Conservation (phyloP, 331 rosid genomes). For the Arachis monticola region DNA sequence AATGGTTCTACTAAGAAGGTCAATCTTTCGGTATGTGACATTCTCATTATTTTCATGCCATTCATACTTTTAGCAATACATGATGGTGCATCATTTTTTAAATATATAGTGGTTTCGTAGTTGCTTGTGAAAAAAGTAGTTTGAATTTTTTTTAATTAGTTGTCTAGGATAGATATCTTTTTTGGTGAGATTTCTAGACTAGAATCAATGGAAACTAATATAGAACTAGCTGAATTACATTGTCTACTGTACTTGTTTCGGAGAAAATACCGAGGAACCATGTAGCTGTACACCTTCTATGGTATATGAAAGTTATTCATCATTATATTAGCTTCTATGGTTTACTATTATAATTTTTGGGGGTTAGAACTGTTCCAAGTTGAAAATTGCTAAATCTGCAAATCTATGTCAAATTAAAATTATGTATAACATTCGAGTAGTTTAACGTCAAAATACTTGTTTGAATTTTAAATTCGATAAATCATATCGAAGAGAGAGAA, state of each 20-base stretch:
- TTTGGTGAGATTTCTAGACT: too few relatives aligned
- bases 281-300: background rate
- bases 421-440: background rate
- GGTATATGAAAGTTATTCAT: background rate
- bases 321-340: background rate
- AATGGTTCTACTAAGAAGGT: constrained; percentile 61
- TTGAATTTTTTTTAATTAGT: background rate
- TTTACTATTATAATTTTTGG: background rate
- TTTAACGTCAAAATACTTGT: background rate
- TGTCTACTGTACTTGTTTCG: too few relatives aligned
- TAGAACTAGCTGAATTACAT: too few relatives aligned
- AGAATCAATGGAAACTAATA: too few relatives aligned
- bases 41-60: background rate
- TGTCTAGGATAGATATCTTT: too few relatives aligned
- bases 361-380: background rate
- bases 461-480: background rate
- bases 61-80: background rate
- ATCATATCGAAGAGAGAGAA: constrained; percentile 3
- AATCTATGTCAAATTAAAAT: background rate
- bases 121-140: background rate
- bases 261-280: too few relatives aligned
- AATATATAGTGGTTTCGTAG: background rate
- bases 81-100: background rate
- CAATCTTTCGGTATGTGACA: constrained; percentile 63
- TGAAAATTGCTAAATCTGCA: background rate